Conservation (phyloP, 805 yeast genomes). For the Sugiyamaella mastotermitis region DNA sequence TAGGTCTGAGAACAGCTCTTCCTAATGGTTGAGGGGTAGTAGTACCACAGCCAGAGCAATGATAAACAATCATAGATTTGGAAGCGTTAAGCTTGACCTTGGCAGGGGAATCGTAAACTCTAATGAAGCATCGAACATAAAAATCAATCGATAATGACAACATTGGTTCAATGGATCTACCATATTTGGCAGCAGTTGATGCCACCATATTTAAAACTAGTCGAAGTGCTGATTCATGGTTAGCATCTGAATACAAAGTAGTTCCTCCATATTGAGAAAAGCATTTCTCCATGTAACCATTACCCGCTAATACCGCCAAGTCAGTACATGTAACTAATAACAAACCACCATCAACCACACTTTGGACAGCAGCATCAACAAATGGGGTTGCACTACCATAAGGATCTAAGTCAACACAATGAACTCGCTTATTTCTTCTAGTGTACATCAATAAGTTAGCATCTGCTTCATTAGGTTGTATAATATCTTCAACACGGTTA, state of each 20-base stretch:
- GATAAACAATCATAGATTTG: constrained; percentile 69
- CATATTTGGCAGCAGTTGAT: constrained; percentile 83
- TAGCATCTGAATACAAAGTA: constrained; percentile 75
- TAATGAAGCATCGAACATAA: constrained; percentile 80
- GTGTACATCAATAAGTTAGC: constrained; percentile 79
- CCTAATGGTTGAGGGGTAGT: constrained; percentile 72
- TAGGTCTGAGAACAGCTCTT: constrained; percentile 31
- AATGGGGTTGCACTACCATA: constrained; percentile 98
- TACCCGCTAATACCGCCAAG: constrained; percentile 90
- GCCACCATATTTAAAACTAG: constrained; percentile 73
- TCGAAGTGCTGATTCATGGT: constrained; percentile 91
- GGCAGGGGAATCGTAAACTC: constrained; percentile 71
- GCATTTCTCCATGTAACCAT: constrained; percentile 95
- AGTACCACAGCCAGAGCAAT: constrained; percentile 85
- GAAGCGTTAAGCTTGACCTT: constrained; percentile 75
- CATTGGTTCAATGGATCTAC: constrained; percentile 80
- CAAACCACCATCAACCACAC: constrained; percentile 78
- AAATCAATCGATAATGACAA: constrained; percentile 84
- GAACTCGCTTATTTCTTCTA: constrained; percentile 35
- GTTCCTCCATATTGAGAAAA: constrained; percentile 92
- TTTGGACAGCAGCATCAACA: constrained; percentile 83
- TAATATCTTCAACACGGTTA: constrained; percentile 54
- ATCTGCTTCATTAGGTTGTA: constrained; percentile 72
- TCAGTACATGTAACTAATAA: constrained; percentile 93
- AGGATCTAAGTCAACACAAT: constrained; percentile 91